These are phyloP conservation scores for Chenopodium formosanum DNA, from an alignment of 148 eudicot genomes.

Conservation along the genomic window DNA sequence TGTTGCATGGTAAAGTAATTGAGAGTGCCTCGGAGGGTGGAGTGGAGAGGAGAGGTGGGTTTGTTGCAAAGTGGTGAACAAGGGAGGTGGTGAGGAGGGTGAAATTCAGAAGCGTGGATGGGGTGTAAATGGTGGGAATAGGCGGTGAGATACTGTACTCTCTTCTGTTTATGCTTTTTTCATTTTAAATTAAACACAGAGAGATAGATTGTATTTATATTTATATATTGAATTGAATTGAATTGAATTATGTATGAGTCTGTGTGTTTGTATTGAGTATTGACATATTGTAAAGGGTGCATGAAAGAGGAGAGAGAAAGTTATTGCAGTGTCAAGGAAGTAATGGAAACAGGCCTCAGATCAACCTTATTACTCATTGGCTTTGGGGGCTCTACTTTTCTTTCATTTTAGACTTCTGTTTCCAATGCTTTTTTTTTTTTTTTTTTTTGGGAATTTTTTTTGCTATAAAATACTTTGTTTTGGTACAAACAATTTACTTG, in stretches of 20 bases:
- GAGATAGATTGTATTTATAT: too few relatives aligned
- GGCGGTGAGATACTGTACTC: slow-evolving; percentile 53
- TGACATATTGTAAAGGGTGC: too few relatives aligned
- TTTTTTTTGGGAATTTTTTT: too few relatives aligned
- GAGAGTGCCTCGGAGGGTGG: not conserved
- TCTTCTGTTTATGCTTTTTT: not conserved
- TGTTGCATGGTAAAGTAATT: slow-evolving; percentile 10
- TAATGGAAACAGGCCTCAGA: slow-evolving; percentile 10
- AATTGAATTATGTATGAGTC: too few relatives aligned
- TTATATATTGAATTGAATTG: too few relatives aligned
- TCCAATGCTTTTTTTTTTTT: not conserved
- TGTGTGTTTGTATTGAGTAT: too few relatives aligned
- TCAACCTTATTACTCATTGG: slow-evolving; percentile 9
- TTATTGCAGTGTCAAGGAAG: slow-evolving; percentile 26
- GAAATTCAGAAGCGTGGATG: slow-evolving; percentile 22
- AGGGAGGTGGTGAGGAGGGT: slow-evolving; percentile 15
- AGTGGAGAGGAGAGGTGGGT: not conserved
- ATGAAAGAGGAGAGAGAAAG: not conserved
- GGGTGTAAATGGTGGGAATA: slow-evolving; percentile 51
- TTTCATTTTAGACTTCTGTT: not conserved
- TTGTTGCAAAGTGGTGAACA: not conserved
- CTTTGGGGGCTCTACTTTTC: not conserved
- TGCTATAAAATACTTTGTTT: too few relatives aligned
- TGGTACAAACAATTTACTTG: too few relatives aligned
- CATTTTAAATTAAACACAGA: not conserved